Evolutionary conservation across 768 basidiomycete species (phyloP).

Genomic region (Auricularia cornea): DNA sequence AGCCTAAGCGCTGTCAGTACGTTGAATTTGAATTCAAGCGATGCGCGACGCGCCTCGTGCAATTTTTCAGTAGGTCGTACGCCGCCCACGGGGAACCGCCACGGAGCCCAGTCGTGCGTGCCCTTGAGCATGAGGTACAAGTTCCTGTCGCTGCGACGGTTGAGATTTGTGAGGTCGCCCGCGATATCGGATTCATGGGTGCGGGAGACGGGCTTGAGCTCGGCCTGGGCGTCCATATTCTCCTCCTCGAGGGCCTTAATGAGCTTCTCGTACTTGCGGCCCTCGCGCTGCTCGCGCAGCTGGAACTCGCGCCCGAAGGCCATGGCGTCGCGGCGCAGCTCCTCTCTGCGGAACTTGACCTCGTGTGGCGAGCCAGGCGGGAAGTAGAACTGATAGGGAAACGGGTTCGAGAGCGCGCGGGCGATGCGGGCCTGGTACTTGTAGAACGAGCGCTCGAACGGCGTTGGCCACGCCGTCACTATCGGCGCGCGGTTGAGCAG

Average conservation of each 20-base stretch:
- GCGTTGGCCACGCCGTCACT: constrained; percentile 59
- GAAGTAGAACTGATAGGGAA: constrained; percentile 89
- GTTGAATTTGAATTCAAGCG: not conserved
- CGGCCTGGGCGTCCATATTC: constrained; percentile 34
- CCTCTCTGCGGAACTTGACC: constrained; percentile 68
- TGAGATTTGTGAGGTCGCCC: constrained; percentile 63
- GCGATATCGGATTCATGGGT: constrained; percentile 50
- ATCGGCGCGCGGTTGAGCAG: constrained; percentile 73
- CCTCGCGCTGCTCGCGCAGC: constrained; percentile 44
- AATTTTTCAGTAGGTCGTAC: constrained; percentile 58
- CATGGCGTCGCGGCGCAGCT: constrained; percentile 57
- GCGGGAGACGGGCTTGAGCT: constrained; percentile 41
- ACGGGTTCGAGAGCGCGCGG: constrained; percentile 80
- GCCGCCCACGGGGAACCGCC: constrained; percentile 74
- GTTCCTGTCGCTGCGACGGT: constrained; percentile 77
- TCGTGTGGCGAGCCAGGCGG: constrained; percentile 83
- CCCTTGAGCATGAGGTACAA: constrained; percentile 75
- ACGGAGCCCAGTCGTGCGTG: constrained; percentile 41
- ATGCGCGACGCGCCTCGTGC: constrained; percentile 48
- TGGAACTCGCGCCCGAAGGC: constrained; percentile 65
- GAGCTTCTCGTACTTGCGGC: constrained; percentile 29
- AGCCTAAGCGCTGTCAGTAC: constrained; percentile 38
- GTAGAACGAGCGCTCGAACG: constrained; percentile 75
- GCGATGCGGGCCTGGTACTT: constrained; percentile 76
- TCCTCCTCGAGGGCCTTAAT: constrained; percentile 34